Evolutionary conservation across 2,329 filamentous ascomycete species (phyloP).

Genomic region (Penicillium occitanis): DNA sequence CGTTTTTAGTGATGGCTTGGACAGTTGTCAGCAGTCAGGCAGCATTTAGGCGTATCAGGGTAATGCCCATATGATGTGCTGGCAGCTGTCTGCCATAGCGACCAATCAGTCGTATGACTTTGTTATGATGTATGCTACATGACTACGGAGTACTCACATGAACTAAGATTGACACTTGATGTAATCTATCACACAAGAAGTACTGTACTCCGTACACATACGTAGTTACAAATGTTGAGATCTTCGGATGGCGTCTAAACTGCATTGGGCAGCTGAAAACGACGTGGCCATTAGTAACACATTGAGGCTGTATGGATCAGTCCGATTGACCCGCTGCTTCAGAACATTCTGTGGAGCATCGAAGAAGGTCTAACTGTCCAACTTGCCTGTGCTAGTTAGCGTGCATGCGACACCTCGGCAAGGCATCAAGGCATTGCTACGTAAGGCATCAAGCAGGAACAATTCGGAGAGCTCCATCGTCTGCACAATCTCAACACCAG

Average conservation of each 20-base stretch:
- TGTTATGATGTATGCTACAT: background rate
- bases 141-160: background rate
- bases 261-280: background rate
- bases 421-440: background rate
- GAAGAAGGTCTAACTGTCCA: background rate
- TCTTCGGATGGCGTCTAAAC: conserved; percentile 7
- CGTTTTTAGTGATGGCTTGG: background rate
- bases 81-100: background rate
- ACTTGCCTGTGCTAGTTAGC: background rate
- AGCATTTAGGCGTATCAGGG: conserved; percentile 3
- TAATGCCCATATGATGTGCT: background rate
- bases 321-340: conserved; percentile 1
- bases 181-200: background rate
- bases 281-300: background rate
- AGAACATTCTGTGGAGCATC: conserved; percentile 3
- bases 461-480: background rate
- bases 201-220: too few relatives aligned
- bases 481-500: background rate
- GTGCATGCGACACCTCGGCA: conserved; percentile 1
- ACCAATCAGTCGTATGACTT: background rate
- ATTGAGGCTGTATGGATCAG: background rate
- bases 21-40: background rate
- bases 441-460: conserved; percentile 1
- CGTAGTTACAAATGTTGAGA: background rate
- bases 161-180: background rate